Evolutionary conservation across 83 land plant species (phyloP).

Genomic region (Picea abies): DNA sequence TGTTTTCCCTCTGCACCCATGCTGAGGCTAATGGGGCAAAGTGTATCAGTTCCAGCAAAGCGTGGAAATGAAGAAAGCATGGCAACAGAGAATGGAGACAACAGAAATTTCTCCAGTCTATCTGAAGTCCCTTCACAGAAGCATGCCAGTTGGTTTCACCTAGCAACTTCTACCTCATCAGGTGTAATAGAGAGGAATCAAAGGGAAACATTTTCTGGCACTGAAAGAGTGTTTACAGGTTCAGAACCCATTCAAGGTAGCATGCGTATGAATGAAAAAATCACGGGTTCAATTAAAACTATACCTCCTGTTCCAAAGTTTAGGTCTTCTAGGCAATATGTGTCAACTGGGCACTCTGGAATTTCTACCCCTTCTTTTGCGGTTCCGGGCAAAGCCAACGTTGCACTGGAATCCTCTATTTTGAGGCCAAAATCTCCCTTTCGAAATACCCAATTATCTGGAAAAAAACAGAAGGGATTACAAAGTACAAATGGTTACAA

Average conservation of each 20-base stretch:
- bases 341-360: background rate
- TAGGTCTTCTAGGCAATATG: background rate
- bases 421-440: background rate
- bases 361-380: background rate
- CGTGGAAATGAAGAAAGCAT: constrained; percentile 1
- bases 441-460: background rate
- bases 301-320: constrained; percentile 15
- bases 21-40: constrained; percentile 5
- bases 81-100: background rate
- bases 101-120: background rate
- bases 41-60: constrained; percentile 12
- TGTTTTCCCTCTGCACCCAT: constrained; percentile 5
- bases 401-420: background rate
- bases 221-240: background rate
- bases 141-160: constrained; percentile 2
- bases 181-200: background rate
- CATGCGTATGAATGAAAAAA: background rate
- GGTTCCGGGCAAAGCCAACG: background rate
- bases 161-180: background rate
- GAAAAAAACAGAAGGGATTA: background rate
- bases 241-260: background rate
- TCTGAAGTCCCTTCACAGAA: constrained; percentile 7
- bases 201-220: background rate
- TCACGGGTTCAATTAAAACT: background rate
- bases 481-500: background rate